Base-by-base conservation (phyloP, 1,139 yeast species). In the Pichia sp. region DNA sequence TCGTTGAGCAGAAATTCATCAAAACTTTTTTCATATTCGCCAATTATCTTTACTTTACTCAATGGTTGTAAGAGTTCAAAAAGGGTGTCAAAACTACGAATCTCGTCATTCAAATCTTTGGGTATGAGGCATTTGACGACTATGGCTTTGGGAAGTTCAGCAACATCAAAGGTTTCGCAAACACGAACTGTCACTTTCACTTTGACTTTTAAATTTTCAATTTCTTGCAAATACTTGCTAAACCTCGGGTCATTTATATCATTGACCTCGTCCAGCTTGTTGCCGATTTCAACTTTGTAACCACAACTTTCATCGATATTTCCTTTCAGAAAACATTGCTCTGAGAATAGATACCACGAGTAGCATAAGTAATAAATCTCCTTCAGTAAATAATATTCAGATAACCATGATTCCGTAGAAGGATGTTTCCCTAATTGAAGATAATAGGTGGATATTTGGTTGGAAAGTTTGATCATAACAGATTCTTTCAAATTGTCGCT, bases 291-390 rank as follows among this genome's bases (percentile, higher is more conserved):
- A 41, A 63, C 60, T 37, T 85, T 64, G 49, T 77, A 68, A 0
- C 83, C 79, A 7, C 85, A 78, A 55, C 83, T 92, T 36, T 74
- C 80, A 2, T 96, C 96, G 57, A 79, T 81, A 46, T 77, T 69
- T 27, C 70, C 67, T 28, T 64, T 61, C 23, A 75, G 74, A 9
- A 76, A 69, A 37, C 75, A 68, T 10, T 68, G 68, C 16, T 71
- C 50, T 0, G 95, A 72, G 49, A 71, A 67, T 50, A 96, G 67
- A 53, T 73, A 84, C 51, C 77, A 73, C 0, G 94, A 77, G 0
- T 85, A 90, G 0, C 87, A 85, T 42, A 64, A 65, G 54, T 86
- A 88, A 59, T 87, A 95, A 40, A 51, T 63, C 42, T 66, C 65
- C 53, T 85, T 84, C 7, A 34, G 11, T 29, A 29, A 10, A 10